These are phyloP conservation scores for Phytophthora constricta DNA, from an alignment of 352 stramenopile species.

Conservation along the genomic window DNA sequence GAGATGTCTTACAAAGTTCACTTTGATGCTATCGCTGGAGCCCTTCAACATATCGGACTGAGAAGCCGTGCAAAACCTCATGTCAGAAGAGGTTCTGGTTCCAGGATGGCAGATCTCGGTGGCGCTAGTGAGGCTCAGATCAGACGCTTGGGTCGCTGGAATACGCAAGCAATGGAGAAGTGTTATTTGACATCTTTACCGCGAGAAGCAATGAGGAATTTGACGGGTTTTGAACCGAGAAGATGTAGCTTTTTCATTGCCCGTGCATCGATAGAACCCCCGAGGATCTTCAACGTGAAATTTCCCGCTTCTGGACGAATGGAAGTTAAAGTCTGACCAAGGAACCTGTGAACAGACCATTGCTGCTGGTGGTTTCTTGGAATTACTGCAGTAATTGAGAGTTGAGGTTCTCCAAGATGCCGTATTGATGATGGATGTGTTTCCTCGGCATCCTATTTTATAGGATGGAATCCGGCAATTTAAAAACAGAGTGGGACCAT, in stretches of 20 bases:
- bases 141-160: background rate
- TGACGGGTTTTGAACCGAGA: background rate
- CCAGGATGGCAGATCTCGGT: background rate
- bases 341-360: background rate
- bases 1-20: slow-evolving; percentile 1
- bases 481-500: no score
- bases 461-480: no score
- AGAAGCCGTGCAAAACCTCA: background rate
- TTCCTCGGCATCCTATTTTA: background rate
- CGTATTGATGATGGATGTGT: background rate
- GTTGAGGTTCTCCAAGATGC: background rate
- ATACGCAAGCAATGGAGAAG: background rate
- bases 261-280: no score
- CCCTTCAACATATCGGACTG: background rate
- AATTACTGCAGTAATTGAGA: background rate
- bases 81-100: background rate
- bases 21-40: background rate
- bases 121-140: background rate
- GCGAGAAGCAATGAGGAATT: background rate
- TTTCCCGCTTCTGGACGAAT: no score
- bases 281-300: no score
- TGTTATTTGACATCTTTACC: background rate
- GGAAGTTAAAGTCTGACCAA: background rate
- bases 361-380: no score
- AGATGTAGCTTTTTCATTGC: no score